A percentile compares a stretch with the other conserved stretches of the same genome.
These are phyloP conservation scores for Inga oerstediana DNA, from an alignment of 306 rosid species.

Conservation along the genomic window DNA sequence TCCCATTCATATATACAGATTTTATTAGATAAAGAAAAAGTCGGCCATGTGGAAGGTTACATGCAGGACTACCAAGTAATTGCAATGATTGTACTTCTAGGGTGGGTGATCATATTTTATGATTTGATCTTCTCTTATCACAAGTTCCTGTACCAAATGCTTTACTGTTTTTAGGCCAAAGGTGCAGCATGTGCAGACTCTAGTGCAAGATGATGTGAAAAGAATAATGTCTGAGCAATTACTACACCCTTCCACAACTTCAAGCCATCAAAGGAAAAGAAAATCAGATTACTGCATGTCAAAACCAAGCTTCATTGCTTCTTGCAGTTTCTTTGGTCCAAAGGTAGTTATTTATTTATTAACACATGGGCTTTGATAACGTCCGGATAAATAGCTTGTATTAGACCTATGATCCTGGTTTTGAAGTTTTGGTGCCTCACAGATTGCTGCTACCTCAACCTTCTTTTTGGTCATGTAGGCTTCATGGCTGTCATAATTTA, in stretches of 20 bases:
- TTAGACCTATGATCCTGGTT: not conserved
- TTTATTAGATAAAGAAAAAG: slow-evolving; percentile 64
- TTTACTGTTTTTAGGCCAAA: slow-evolving; percentile 63
- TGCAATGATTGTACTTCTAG: slow-evolving; percentile 85
- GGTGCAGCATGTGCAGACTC: slow-evolving; percentile 64
- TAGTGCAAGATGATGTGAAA: slow-evolving; percentile 66
- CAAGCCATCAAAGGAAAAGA: slow-evolving; percentile 39
- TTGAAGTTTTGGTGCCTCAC: not conserved
- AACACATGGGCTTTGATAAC: not conserved
- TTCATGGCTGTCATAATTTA: slow-evolving; percentile 5
- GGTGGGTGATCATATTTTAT: slow-evolving; percentile 51
- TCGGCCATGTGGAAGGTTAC: slow-evolving; percentile 50
- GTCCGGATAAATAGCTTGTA: not conserved
- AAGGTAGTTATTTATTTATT: slow-evolving; percentile 51
- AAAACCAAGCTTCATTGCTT: slow-evolving; percentile 76
- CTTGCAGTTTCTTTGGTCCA: slow-evolving; percentile 85
- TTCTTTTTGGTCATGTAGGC: not conserved
- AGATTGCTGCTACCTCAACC: not conserved
- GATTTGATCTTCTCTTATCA: slow-evolving; percentile 8
- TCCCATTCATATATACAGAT: slow-evolving; percentile 47
- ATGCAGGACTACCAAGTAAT: slow-evolving; percentile 85
- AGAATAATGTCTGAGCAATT: slow-evolving; percentile 72
- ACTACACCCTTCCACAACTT: slow-evolving; percentile 50
- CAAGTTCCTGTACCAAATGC: slow-evolving; percentile 6
- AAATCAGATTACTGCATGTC: slow-evolving; percentile 41